Evolutionary conservation across 169 alveolate genomes (phyloP).

Genomic region (Cryptosporidium parvum): DNA sequence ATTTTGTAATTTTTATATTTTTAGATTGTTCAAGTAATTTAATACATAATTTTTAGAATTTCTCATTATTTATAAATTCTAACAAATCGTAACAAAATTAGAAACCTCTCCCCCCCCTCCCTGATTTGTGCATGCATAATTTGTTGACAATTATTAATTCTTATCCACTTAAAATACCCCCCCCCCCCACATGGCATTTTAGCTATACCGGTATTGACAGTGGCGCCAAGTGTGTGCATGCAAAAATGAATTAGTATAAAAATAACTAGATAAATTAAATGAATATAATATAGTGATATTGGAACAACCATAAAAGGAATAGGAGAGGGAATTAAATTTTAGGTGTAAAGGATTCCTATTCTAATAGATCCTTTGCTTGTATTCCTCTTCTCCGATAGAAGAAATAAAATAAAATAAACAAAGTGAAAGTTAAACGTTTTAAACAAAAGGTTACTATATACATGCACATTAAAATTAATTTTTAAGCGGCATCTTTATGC

Average conservation of each 20-base stretch:
- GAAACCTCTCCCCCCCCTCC: background rate
- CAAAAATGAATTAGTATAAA: too few relatives aligned
- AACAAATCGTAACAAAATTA: too few relatives aligned
- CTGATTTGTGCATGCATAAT: background rate
- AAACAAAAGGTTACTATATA: too few relatives aligned
- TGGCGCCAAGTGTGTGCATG: slow-evolving; percentile 16
- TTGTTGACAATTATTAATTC: background rate
- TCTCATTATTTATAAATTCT: too few relatives aligned
- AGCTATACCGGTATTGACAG: background rate
- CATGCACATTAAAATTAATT: background rate
- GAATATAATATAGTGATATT: too few relatives aligned
- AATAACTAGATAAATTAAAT: background rate
- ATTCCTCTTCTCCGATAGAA: too few relatives aligned
- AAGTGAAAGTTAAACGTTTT: background rate
- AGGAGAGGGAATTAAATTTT: too few relatives aligned
- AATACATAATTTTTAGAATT: background rate
- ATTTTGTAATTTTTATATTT: too few relatives aligned
- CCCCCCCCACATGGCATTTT: background rate
- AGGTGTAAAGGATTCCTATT: background rate
- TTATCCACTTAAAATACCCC: background rate
- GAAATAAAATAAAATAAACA: background rate
- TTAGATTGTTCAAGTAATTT: too few relatives aligned
- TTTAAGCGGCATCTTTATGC: background rate
- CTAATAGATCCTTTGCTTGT: background rate
- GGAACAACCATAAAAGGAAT: too few relatives aligned